phyloP scores from a whole-genome alignment of 495 filamentous ascomycete genomes.

The Neohortaea acidophila region DNA sequence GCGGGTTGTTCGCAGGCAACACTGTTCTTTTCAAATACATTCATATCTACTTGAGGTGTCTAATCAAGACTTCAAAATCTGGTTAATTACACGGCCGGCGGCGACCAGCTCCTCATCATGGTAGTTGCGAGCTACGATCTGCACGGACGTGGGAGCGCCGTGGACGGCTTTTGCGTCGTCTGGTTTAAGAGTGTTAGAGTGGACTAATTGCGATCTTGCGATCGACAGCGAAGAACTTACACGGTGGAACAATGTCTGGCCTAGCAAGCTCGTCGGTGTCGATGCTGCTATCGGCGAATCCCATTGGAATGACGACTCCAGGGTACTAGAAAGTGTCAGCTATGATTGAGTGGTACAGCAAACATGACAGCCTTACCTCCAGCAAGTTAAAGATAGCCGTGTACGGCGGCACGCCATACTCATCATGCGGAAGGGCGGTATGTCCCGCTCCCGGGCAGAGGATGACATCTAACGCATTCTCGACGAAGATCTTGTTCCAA shows the following conservation, averaged over 20 bases:
- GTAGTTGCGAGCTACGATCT: background rate
- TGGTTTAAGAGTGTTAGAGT: too few species aligned
- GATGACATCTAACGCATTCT: background rate
- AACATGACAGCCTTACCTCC: background rate
- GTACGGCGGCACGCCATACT: background rate
- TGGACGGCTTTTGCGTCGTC: background rate
- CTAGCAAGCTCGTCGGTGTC: background rate
- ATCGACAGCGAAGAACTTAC: too few species aligned
- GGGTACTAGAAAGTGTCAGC: background rate
- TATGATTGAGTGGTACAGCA: background rate
- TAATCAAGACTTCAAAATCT: background rate
- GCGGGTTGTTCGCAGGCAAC: too few species aligned
- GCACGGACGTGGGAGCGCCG: background rate
- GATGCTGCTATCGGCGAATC: background rate
- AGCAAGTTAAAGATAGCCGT: constrained; percentile 1
- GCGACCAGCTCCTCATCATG: constrained; percentile 1
- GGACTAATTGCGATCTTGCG: too few species aligned
- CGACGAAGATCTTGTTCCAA: constrained; percentile 1
- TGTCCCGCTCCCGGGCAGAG: background rate
- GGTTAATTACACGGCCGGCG: background rate
- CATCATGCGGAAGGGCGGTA: background rate
- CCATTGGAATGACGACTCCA: background rate
- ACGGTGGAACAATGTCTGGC: background rate
- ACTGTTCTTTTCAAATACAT: too few species aligned
- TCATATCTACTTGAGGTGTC: too few species aligned